Base-by-base conservation (phyloP, 441 rosid species). In the Rhodomyrtus psidioides region DNA sequence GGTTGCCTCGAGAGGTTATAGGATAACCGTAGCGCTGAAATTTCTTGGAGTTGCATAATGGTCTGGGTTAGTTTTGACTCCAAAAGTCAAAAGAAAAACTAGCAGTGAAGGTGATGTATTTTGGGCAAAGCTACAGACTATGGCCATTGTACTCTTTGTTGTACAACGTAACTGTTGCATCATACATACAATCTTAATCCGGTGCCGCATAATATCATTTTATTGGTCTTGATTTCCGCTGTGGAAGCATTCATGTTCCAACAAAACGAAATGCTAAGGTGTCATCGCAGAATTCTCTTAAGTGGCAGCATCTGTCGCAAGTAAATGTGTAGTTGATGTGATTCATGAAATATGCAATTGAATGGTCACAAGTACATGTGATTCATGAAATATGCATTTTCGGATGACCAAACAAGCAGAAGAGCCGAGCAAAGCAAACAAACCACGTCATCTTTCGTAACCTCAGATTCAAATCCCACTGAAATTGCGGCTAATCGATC, bases 61-160 rank as follows among this genome's bases (percentile, higher is more conserved):
- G 44, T 6, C 46, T 65, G 76, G 30, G 7, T 65, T 17, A 17
- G 46, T 30, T 34, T 24, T 2, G 76, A 2, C 76, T 30, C 46
- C 76, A 65, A 65, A 65, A 17, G 2, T 30, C 46, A 17, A 30
- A 65, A 19, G 46, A 65, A 30, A 0, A 9, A 65, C 26, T 30
- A 65, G 46, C 26, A 3, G 4, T 34, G 34, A 34, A 34, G 34
- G 34, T 34, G 34, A 34, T 34, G 34, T 34, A 95, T 90, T 95
- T 95, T 89, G 98, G 98, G 87, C 91, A 92, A 89, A 95, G 99
- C 98, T 96, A 91, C 42, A 86, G 81, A 34, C 21, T 88, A 65
- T 79, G 23, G 53, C 60, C 23, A 26, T 53, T 54, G 9, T 49
- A 28, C 28, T 7, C 21, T 53, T 39, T 49, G 59, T 28, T 23